Conservation (phyloP, 306 rosid species). For the Vicia sativa region DNA sequence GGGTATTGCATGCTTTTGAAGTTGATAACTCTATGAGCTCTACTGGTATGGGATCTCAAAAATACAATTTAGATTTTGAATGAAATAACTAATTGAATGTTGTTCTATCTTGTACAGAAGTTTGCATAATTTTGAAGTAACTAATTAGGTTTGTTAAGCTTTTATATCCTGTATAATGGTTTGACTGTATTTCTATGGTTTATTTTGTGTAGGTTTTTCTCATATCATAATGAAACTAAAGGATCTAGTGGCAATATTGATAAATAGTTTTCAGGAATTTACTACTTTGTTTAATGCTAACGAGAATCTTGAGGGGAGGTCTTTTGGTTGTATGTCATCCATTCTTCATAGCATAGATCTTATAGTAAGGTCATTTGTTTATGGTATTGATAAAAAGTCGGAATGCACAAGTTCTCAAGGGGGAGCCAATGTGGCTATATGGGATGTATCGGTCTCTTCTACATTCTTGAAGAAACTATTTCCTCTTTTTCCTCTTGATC, state of each 20-base stretch:
- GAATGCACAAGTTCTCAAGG: slow-evolving; percentile 49
- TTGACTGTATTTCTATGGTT: slow-evolving; percentile 42
- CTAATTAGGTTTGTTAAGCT: slow-evolving; percentile 8
- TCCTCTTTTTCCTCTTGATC: slow-evolving; percentile 65
- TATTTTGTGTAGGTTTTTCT: slow-evolving; percentile 57
- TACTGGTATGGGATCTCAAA: slow-evolving; percentile 58
- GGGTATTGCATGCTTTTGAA: slow-evolving; percentile 63
- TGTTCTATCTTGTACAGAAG: slow-evolving; percentile 1
- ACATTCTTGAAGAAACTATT: slow-evolving; percentile 64
- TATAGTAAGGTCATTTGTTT: slow-evolving; percentile 54
- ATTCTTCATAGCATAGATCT: slow-evolving; percentile 71
- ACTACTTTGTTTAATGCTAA: slow-evolving; percentile 47
- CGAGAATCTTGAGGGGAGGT: slow-evolving; percentile 54
- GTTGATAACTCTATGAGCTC: slow-evolving; percentile 53
- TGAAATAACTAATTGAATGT: slow-evolving; percentile 1
- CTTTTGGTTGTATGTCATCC: slow-evolving; percentile 68
- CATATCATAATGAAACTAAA: slow-evolving; percentile 55
- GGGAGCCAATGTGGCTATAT: slow-evolving; percentile 40
- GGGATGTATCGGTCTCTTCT: slow-evolving; percentile 56
- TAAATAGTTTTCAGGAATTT: slow-evolving; percentile 76
- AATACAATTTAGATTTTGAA: slow-evolving; percentile 19
- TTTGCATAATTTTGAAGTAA: slow-evolving; percentile 13
- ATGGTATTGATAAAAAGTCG: slow-evolving; percentile 45
- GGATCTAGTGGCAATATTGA: slow-evolving; percentile 66
- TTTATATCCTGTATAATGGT: slow-evolving; percentile 26